Base-by-base conservation (phyloP, 345 rosid species). In the Erodium maritimum region DNA sequence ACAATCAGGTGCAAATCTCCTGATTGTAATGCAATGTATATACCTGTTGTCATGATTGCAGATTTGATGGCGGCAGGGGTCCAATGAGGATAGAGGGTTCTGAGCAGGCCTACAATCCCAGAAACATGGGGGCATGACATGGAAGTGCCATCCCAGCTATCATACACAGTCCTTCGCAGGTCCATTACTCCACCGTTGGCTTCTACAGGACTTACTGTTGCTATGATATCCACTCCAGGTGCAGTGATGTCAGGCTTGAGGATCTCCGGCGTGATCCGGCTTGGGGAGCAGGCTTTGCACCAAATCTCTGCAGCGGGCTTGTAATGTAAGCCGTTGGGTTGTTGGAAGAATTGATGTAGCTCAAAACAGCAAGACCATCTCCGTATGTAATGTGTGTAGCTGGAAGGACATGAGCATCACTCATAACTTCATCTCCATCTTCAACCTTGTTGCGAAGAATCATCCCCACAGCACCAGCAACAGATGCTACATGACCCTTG, bases 191-290 rank as follows among this genome's bases (percentile, higher is more conserved):
- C 37, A 42, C 48, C 17, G 48, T 29, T 29, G 37, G 48, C 14
- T 42, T 42, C 3, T 42, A 68, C 84, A 68, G 63, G 84, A 0
- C 60, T 71, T 61, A 12, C 75, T 3, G 85, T 82, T 2, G 95
- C 93, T 68, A 90, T 67, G 59, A 90, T 62, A 57, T 80, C 64
- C 54, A 87, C 85, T 33, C 97, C 97, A 0, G 93, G 95, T 25
- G 97, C 97, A 1, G 93, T 87, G 21, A 90, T 73, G 61, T 88
- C 96, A 45, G 96, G 96, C 75, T 88, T 85, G 58, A 82, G 80
- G 65, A 88, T 81, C 60, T 72, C 79, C 0, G 94, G 75, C 6
- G 84, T 78, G 16, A 85, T n/a, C 0, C 37, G 8, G 71, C 81
- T 85, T 5, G 93, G 96, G 88, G 96, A 19, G 96, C 84, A 21